Evolutionary conservation across 2,329 filamentous ascomycete genomes (phyloP).

Genomic region (Nemania abortiva): DNA sequence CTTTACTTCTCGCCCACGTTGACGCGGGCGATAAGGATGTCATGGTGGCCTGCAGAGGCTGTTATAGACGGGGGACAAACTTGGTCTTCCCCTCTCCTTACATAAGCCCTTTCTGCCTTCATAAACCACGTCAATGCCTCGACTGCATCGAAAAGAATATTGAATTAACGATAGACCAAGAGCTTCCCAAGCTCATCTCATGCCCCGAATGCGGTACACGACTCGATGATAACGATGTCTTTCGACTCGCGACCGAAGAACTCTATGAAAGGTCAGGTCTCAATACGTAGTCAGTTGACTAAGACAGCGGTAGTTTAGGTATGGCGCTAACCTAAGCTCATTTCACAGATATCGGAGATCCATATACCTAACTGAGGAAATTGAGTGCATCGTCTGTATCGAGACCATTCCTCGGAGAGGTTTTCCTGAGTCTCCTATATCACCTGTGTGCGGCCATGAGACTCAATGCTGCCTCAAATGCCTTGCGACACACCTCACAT

Average conservation of each 20-base stretch:
- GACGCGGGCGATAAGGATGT: conserved; percentile 12
- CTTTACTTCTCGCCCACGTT: background rate
- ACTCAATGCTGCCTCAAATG: conserved; percentile 20
- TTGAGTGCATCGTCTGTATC: conserved; percentile 26
- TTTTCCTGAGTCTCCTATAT: conserved; percentile 21
- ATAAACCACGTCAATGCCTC: conserved; percentile 22
- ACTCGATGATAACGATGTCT: conserved; percentile 21
- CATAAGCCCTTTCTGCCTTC: conserved; percentile 27
- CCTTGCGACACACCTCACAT: conserved; percentile 24
- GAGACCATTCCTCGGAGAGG: conserved; percentile 25
- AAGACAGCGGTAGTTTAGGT: background rate
- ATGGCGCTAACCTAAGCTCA: conserved; percentile 1
- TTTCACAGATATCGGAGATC: conserved; percentile 20
- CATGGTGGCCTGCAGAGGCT: conserved; percentile 13
- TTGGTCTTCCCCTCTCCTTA: conserved; percentile 22
- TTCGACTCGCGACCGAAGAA: conserved; percentile 12
- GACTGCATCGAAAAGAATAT: conserved; percentile 22
- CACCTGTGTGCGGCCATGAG: conserved; percentile 21
- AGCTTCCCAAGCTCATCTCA: conserved; percentile 15
- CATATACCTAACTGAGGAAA: conserved; percentile 16
- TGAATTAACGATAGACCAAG: conserved; percentile 12
- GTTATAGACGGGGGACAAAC: conserved; percentile 10
- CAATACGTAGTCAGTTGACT: background rate
- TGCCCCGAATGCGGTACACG: conserved; percentile 22
- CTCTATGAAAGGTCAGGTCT: conserved; percentile 22